Evolutionary conservation across 257 asterid genomes (phyloP).

Genomic region (Capsicum chinense): DNA sequence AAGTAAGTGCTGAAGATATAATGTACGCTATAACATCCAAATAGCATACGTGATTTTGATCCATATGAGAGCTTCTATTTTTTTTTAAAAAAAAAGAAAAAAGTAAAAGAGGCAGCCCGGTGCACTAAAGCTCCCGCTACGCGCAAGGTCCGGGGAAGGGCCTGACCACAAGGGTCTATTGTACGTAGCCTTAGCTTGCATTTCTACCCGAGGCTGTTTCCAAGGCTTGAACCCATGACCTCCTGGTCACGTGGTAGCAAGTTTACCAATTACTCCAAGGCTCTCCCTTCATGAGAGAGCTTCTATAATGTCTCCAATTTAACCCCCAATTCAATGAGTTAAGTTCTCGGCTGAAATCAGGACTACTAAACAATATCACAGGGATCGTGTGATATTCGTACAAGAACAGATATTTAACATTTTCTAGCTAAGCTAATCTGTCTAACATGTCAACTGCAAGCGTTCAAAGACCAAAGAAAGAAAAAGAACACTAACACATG

Average conservation of each 20-base stretch:
- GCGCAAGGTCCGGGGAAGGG: too few species aligned
- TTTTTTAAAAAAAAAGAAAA: too few species aligned
- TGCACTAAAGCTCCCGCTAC: too few species aligned
- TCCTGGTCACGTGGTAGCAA: too few species aligned
- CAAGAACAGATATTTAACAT: background rate
- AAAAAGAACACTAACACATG: background rate
- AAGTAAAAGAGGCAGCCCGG: too few species aligned
- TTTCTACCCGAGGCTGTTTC: too few species aligned
- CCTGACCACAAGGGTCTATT: too few species aligned
- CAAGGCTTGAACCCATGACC: too few species aligned
- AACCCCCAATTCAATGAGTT: background rate
- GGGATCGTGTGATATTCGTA: background rate
- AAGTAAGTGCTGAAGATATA: slow-evolving; percentile 8
- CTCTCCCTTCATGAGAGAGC: background rate
- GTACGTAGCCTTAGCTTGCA: too few species aligned
- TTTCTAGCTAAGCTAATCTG: background rate
- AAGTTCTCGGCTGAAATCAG: background rate
- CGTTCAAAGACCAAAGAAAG: background rate
- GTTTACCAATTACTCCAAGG: too few species aligned
- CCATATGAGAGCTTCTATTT: background rate
- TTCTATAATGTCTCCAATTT: background rate
- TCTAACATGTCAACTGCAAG: background rate
- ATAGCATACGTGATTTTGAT: slow-evolving; percentile 14
- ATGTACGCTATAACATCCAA: background rate
- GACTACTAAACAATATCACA: background rate